Base-by-base conservation (phyloP, 2,329 filamentous ascomycete species). In the Claviceps pazoutovae region DNA sequence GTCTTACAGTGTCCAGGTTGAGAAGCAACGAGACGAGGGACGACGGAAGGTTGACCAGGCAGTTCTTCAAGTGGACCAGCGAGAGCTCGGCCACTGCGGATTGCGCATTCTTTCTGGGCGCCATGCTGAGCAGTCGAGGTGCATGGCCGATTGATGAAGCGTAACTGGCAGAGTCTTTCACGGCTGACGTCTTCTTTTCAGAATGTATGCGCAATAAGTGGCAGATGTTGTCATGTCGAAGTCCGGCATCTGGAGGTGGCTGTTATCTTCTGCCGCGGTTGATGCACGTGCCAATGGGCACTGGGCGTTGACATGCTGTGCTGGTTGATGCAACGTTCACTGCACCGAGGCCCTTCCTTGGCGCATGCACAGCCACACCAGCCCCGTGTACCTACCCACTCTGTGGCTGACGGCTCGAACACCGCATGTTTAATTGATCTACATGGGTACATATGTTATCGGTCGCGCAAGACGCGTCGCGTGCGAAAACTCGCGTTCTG, bases 1-100 rank as follows among this genome's bases (percentile, higher is more conserved):
- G 44, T 7, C 85, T 70, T 75, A 95, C 87, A 44, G 90, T 90
- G 65, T 97, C 94, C 60, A 90, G 79, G 70, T 90, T 95, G 59
- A 91, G 80, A 48, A 98, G 79, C 51, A 95, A 70, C 38, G 87
- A 84, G 52, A 94, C 89, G 52, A 98, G 74, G 26, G 87, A 84
- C 4, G 86, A 71, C 47, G 93, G 93, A 49, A 98, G 78, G 69
- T 97, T 97, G 66, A 95, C 87, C 50, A 98, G 76, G 70, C 93
- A 98, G 67, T 85, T 97, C 74, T 95, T 94, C 54, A 97, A 77
- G 59, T 90, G 87, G 47, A 88, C 80, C 55, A 97, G 78, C 51
- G 85, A 85, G 58, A 97, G 78, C 71, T 95, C 90, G 54, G 88
- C 89, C 55, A 84, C 76, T 37, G 83, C 83, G 44, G 86, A 76